phyloP scores from a whole-genome alignment of 768 basidiomycete genomes.

The Russula brevipes region DNA sequence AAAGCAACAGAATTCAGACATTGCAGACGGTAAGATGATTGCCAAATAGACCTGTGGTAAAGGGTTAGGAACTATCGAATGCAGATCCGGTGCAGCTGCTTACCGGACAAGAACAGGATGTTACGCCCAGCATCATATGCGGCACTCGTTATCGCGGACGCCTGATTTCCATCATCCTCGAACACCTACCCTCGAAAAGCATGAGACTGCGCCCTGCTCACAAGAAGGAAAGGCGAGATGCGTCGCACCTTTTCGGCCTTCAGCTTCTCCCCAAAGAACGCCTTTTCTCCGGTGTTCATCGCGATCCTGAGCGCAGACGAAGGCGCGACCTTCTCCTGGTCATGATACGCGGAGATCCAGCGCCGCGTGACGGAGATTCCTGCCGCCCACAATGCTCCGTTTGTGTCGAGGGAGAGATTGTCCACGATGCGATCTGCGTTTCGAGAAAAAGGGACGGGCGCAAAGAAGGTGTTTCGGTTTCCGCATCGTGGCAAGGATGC shows the following conservation, averaged over 20 bases:
- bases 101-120: slow-evolving; percentile 57
- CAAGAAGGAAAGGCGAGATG: neutral
- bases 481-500: neutral
- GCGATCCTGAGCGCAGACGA: slow-evolving; percentile 50
- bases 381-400: slow-evolving; percentile 60
- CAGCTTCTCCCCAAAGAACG: slow-evolving; percentile 58
- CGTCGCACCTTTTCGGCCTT: slow-evolving; percentile 49
- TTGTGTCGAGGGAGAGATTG: slow-evolving; percentile 54
- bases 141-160: slow-evolving; percentile 52
- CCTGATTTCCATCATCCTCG: slow-evolving; percentile 58
- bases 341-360: slow-evolving; percentile 37
- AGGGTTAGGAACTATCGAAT: neutral
- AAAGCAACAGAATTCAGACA: neutral
- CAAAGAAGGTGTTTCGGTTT: neutral
- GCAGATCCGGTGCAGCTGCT: slow-evolving; percentile 12
- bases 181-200: slow-evolving; percentile 44
- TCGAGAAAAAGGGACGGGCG: neutral
- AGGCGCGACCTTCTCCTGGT: slow-evolving; percentile 41
- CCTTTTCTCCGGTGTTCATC: slow-evolving; percentile 45
- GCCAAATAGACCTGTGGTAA: neutral
- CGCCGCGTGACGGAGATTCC: slow-evolving; percentile 43
- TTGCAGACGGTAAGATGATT: slow-evolving; percentile 13
- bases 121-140: slow-evolving; percentile 49
- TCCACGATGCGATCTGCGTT: slow-evolving; percentile 48
- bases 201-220: slow-evolving; percentile 1